A percentile compares a stretch with the other conserved stretches of the same genome.
These are phyloP conservation scores for Globisporangium nunn DNA, from an alignment of 352 stramenopile species.

Conservation along the genomic window DNA sequence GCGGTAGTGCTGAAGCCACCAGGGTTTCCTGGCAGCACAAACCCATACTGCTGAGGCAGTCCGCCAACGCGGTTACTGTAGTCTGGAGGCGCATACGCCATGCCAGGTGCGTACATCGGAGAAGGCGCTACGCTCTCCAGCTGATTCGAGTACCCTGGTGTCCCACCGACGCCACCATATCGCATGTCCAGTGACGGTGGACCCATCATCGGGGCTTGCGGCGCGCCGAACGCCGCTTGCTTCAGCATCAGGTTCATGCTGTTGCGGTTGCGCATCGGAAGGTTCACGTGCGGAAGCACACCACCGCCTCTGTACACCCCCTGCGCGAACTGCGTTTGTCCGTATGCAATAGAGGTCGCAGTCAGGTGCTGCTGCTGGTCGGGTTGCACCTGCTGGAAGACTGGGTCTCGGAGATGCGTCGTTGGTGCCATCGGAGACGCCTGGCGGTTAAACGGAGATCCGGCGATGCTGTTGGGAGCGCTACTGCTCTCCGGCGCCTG, in stretches of 20 bases:
- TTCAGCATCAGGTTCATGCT: conserved; percentile 36
- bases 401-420: conserved; percentile 4
- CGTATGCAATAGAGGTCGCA: conserved; percentile 18
- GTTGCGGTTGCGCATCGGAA: conserved; percentile 49
- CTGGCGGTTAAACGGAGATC: conserved; percentile 14
- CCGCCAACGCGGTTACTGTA: conserved; percentile 19
- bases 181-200: conserved; percentile 10
- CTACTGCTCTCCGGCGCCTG: conserved; percentile 15
- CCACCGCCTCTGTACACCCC: conserved; percentile 12
- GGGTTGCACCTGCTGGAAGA: conserved; percentile 9
- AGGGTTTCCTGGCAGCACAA: conserved; percentile 8
- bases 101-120: conserved; percentile 19
- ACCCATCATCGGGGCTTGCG: conserved; percentile 19
- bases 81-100: conserved; percentile 27
- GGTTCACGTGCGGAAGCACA: conserved; percentile 37
- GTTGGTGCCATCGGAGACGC: conserved; percentile 19
- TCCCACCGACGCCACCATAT: not conserved
- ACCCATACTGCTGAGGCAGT: conserved; percentile 16
- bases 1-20: conserved; percentile 17
- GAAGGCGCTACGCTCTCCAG: conserved; percentile 12
- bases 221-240: conserved; percentile 24
- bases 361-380: conserved; percentile 3
- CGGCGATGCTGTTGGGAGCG: conserved; percentile 8
- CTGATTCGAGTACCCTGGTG: conserved; percentile 13
- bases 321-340: conserved; percentile 29